A percentile compares a stretch with the other conserved stretches of the same genome.
Conservation (phyloP, 202 grass and related monocot genomes). For the Elaeis oleifera region DNA sequence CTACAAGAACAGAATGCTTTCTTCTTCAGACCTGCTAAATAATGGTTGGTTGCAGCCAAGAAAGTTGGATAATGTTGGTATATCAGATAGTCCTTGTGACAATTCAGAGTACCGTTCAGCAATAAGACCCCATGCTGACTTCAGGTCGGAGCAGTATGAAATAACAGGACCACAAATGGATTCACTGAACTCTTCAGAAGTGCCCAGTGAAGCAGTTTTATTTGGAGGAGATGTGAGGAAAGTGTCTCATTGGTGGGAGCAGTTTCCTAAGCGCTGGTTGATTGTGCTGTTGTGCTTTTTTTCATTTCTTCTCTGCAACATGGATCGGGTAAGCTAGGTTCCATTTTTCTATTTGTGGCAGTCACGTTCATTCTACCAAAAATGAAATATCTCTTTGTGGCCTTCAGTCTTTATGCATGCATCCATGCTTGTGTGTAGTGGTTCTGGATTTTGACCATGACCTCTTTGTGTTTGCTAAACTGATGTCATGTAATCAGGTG, state of each 20-base stretch:
- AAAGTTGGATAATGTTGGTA: constrained; percentile 30
- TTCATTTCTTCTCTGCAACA: constrained; percentile 88
- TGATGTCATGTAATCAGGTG: constrained; percentile 31
- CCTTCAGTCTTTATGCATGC: too few species aligned
- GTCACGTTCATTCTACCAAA: too few species aligned
- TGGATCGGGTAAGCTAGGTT: constrained; percentile 75
- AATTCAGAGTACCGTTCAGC: constrained; percentile 26
- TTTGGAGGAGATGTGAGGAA: constrained; percentile 31
- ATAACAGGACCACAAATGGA: constrained; percentile 37
- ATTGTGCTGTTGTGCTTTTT: constrained; percentile 83
- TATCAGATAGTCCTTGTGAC: constrained; percentile 11
- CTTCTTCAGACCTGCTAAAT: constrained; percentile 33
- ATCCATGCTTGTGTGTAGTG: too few species aligned
- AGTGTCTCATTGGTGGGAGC: constrained; percentile 64
- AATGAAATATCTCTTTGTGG: too few species aligned
- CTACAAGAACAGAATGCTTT: constrained; percentile 36
- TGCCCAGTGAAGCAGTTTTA: constrained; percentile 40
- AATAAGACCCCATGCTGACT: constrained; percentile 45
- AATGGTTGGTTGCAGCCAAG: constrained; percentile 43
- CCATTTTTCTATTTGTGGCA: not conserved
- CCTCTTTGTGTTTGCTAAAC: too few species aligned
- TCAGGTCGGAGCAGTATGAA: constrained; percentile 62
- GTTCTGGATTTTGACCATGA: too few species aligned
- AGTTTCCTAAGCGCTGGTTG: constrained; percentile 71
- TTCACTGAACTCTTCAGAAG: constrained; percentile 39